phyloP scores from a whole-genome alignment of 2,329 filamentous ascomycete species.

The Neofusicoccum ribis region DNA sequence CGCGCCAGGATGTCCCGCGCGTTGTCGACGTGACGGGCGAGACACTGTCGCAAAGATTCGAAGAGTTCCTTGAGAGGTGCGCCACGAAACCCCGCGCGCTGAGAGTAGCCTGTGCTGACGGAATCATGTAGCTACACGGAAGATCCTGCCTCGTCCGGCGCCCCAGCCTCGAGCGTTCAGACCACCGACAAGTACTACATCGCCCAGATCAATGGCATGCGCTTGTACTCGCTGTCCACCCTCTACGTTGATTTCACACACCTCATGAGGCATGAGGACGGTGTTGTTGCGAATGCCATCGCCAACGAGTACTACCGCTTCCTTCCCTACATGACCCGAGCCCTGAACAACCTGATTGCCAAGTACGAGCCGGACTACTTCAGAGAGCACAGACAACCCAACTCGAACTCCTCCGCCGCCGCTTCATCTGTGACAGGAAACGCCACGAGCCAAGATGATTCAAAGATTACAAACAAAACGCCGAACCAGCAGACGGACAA shows the following conservation, averaged over 20 bases:
- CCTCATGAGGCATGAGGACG: conserved; percentile 73
- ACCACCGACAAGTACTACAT: conserved; percentile 83
- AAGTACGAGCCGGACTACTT: conserved; percentile 96
- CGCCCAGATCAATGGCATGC: conserved; percentile 77
- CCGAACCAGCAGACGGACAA: conserved; percentile 96
- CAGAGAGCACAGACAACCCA: conserved; percentile 83
- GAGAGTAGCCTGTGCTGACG: conserved; percentile 11
- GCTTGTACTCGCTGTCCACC: conserved; percentile 73
- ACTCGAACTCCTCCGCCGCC: conserved; percentile 69
- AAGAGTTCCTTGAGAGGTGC: conserved; percentile 76
- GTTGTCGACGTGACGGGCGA: conserved; percentile 77
- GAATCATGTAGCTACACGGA: conserved; percentile 58
- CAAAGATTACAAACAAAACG: conserved; percentile 65
- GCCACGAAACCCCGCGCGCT: conserved; percentile 25
- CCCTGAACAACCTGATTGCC: conserved; percentile 87
- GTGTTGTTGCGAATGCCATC: conserved; percentile 80
- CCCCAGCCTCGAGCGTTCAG: conserved; percentile 67
- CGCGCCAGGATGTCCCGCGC: conserved; percentile 62
- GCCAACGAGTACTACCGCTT: conserved; percentile 93
- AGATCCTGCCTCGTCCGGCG: conserved; percentile 63
- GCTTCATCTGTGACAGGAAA: conserved; percentile 61
- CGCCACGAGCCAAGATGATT: conserved; percentile 57
- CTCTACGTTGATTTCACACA: conserved; percentile 88
- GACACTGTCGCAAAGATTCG: conserved; percentile 73
- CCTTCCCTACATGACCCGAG: conserved; percentile 84